Evolutionary conservation across 83 land plant genomes (phyloP).

Genomic region (Thuja plicata): DNA sequence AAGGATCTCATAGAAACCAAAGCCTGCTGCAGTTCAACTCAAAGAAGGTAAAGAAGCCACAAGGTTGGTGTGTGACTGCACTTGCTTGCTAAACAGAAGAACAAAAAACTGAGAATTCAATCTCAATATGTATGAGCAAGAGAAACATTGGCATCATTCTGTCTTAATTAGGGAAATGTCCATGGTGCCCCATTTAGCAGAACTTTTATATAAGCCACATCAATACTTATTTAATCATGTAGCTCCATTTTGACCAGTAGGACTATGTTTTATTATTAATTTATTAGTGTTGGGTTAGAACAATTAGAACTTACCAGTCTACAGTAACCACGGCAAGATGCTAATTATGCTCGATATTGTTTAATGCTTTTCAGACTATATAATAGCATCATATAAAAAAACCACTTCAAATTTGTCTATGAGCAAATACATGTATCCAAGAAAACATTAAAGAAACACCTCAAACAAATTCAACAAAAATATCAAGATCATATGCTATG

Average conservation of each 20-base stretch:
- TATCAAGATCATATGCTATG: background rate
- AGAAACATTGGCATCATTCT: background rate
- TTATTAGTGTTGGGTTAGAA: too few relatives aligned
- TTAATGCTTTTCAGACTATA: too few relatives aligned
- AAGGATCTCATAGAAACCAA: background rate
- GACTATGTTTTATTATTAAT: background rate
- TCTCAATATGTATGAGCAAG: slow-evolving; percentile 2
- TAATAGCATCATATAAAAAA: background rate
- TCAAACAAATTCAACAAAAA: background rate
- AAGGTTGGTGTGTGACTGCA: background rate
- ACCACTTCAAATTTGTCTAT: background rate
- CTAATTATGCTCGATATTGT: too few relatives aligned
- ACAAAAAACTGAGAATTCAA: background rate
- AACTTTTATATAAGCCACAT: background rate
- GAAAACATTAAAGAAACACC: background rate
- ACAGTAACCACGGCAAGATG: background rate
- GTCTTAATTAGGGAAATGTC: background rate
- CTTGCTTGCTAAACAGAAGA: background rate
- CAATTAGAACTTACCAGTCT: too few relatives aligned
- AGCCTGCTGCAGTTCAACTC: background rate
- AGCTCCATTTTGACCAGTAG: background rate
- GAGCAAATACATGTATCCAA: background rate
- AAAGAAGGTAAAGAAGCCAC: background rate
- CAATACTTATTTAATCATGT: background rate
- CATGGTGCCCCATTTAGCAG: background rate